These are phyloP conservation scores for Poterioochromonas sp. DNA, from an alignment of 352 stramenopile genomes.

Conservation along the genomic window DNA sequence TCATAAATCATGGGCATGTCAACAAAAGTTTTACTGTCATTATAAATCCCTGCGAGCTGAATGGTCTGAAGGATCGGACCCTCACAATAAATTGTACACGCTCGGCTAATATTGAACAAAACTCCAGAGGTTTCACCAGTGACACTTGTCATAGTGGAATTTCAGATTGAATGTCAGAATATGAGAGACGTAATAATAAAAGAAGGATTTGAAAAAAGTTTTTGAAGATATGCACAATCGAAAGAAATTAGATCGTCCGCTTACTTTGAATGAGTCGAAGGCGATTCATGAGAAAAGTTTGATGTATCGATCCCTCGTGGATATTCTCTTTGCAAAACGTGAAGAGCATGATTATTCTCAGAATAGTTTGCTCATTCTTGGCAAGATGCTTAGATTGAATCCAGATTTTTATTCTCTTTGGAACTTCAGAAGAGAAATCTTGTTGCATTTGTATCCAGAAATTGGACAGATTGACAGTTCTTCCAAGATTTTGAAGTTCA, in stretches of 20 bases:
- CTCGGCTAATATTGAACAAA: not conserved
- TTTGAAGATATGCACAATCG: constrained; percentile 23
- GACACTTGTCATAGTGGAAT: no score
- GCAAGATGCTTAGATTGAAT: constrained; percentile 85
- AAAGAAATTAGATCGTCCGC: not conserved
- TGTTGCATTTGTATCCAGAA: constrained; percentile 47
- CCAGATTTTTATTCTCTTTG: constrained; percentile 92
- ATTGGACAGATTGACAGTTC: not conserved
- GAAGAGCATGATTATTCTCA: constrained; percentile 36
- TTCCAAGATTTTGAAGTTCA: not conserved
- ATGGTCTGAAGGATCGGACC: constrained; percentile 56
- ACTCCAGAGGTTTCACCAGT: no score
- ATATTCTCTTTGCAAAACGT: not conserved
- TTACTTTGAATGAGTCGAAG: constrained; percentile 53
- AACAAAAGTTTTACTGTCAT: constrained; percentile 81
- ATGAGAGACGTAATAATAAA: no score
- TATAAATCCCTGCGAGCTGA: constrained; percentile 61
- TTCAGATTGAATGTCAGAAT: no score
- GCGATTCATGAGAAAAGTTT: constrained; percentile 51
- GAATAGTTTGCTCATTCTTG: constrained; percentile 65
- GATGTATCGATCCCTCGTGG: constrained; percentile 44
- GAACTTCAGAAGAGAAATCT: constrained; percentile 85
- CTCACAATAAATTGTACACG: constrained; percentile 48
- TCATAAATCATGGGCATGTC: constrained; percentile 77
- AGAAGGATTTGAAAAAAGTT: no score